Evolutionary conservation across 768 basidiomycete genomes (phyloP), one percentile per base, ranked within the genome.

Genomic region (Leccinum imitatum): DNA sequence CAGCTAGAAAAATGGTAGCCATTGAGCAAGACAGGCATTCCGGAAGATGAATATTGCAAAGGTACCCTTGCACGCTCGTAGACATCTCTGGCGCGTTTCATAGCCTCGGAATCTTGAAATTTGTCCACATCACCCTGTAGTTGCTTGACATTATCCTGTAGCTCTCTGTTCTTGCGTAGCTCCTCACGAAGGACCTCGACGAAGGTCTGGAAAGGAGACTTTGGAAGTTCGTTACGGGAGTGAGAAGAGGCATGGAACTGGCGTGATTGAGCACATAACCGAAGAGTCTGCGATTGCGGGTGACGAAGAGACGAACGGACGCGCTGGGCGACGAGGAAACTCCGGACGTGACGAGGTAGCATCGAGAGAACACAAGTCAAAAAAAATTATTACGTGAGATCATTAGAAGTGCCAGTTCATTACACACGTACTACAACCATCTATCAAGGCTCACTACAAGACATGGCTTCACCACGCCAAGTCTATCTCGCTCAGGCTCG

Each of bases 61-160:
- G 86, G 62, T 70, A 98, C 95, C 77, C 96, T 84, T 8, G 96
- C 94, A 61, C 90, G 85, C 78, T 98, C 96, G 76, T 98, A 98
- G 59, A 92, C 87, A 54, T 91, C 94, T 71, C 83, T 84, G 2
- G 95, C 95, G 67, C 82, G 84, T 78, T 92, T 93, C 93, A 99
- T 89, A 14, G 95, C 90, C 71, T 96, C 94, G 56, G 93, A 94
- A 73, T 98, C 97, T 79, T 98, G 95, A 53, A 98, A 76, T 77
- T 97, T 97, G 77, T 93, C 92, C 39, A 97, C 96, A 74, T 98
- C 95, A 63, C 97, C 97, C 76, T 96, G 93, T 17, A 99, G 82
- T 76, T 97, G 93, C 78, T 95, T 95, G 52, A 98, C 90, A 75
- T 96, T 96, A 35, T 98, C 95, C 77, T 96, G 93, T 53, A 97